Evolutionary conservation across 352 stramenopile genomes (phyloP).

Genomic region (Globisporangium nagaii): DNA sequence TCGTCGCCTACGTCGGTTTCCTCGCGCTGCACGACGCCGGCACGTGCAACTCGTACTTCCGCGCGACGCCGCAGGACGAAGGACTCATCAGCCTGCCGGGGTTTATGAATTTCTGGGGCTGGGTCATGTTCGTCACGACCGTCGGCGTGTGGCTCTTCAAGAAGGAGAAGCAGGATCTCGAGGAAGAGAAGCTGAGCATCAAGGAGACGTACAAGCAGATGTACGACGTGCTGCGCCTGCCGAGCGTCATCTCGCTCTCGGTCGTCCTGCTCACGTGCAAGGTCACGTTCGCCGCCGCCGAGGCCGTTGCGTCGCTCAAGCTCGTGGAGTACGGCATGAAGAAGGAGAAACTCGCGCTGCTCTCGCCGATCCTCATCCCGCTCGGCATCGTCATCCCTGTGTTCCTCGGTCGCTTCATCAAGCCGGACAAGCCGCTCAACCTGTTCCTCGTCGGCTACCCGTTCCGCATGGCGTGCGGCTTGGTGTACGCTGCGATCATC

Average conservation of each 20-base stretch:
- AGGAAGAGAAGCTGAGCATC: constrained; percentile 75
- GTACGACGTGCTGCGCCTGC: constrained; percentile 79
- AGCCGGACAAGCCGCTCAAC: constrained; percentile 60
- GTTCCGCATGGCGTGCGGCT: constrained; percentile 72
- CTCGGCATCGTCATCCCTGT: constrained; percentile 86
- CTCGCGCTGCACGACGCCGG: constrained; percentile 94
- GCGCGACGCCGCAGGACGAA: constrained; percentile 42
- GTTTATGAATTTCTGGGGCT: constrained; percentile 94
- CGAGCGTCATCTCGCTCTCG: constrained; percentile 80
- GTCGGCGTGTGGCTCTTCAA: constrained; percentile 91
- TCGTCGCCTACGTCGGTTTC: constrained; percentile 98
- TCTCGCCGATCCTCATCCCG: constrained; percentile 85
- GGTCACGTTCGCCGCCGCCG: constrained; percentile 89
- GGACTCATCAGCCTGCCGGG: constrained; percentile 81
- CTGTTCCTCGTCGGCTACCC: constrained; percentile 83
- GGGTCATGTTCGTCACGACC: constrained; percentile 91
- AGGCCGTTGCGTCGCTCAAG: constrained; percentile 91
- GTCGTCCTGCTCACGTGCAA: constrained; percentile 90
- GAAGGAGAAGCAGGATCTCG: constrained; percentile 61
- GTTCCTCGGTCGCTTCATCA: constrained; percentile 71
- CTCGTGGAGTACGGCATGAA: constrained; percentile 88
- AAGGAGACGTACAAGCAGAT: constrained; percentile 89
- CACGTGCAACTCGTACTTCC: constrained; percentile 90
- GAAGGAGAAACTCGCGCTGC: constrained; percentile 89
- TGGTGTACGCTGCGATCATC: constrained; percentile 81